Evolutionary conservation across 768 basidiomycete genomes (phyloP), one percentile per base, ranked within the genome.

Genomic region (Psilocybe cubensis): DNA sequence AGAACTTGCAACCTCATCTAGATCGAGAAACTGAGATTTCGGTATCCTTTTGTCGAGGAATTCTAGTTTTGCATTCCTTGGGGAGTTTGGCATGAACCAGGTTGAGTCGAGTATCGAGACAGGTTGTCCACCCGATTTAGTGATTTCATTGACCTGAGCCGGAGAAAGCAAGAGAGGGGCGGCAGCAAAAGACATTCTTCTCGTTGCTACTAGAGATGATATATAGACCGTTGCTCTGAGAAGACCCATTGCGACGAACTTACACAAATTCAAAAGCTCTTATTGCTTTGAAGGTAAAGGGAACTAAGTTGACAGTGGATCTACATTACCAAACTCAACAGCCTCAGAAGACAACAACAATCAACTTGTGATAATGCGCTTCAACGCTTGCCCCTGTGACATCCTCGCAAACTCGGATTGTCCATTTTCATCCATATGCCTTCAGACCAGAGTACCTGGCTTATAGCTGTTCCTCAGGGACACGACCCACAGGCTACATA

Each of bases 391-490:
- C 55, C 29, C 52, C 58, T 52, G n/a, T n/a, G 45, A 52, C 59
- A 45, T 51, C 52, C 63, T 27, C n/a, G n/a, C n/a, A n/a, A n/a
- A n/a, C n/a, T n/a, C n/a, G n/a, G n/a, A n/a, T n/a, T n/a, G n/a
- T n/a, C n/a, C n/a, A n/a, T n/a, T n/a, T n/a, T n/a, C n/a, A n/a
- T n/a, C 92, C 53, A 94, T 62, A 97, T 97, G 95, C 95, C 95
- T 56, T 96, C 94, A 69, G 95, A 97, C 79, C 89, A 96, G 72
- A 91, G 91, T 62, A 96, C 94, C 64, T 98, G 96, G 96, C 76
- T 98, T 62, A 80, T 97, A 59, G 81, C 94, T 41, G 85, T 92
- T 2, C 96, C 96, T 11, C 83, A 87, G 61, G 88, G 94, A 71
- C 92, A 92, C 18, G 93, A 97, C 65, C 81, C 92, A 0, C 91